Evolutionary conservation across 371 early-diverging fungal genomes (phyloP).

Genomic region (Rhizomucor pusillus): DNA sequence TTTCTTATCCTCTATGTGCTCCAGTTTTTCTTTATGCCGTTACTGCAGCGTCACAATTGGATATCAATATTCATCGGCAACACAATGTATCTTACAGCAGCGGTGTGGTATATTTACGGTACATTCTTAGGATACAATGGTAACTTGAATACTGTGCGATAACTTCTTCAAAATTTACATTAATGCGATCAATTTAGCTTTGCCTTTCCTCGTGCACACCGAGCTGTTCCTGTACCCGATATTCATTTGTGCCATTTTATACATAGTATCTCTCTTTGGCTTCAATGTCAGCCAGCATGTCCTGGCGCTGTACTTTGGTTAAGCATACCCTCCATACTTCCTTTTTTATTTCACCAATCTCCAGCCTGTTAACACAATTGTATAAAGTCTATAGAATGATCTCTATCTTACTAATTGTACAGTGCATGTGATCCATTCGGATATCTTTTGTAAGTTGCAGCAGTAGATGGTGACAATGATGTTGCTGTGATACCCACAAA

Average conservation of each 20-base stretch:
- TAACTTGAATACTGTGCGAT: constrained; percentile 33
- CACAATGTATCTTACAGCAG: constrained; percentile 75
- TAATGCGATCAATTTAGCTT: constrained; percentile 52
- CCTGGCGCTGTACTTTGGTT: constrained; percentile 67
- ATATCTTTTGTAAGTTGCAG: too few species aligned
- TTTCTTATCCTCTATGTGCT: constrained; percentile 82
- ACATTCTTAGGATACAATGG: constrained; percentile 88
- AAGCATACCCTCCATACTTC: too few species aligned
- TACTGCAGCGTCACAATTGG: constrained; percentile 69
- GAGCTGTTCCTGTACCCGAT: constrained; percentile 86
- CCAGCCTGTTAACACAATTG: too few species aligned
- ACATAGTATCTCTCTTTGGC: constrained; percentile 75
- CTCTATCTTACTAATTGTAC: too few species aligned
- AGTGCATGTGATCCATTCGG: too few species aligned
- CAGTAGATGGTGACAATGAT: too few species aligned
- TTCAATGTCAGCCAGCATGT: constrained; percentile 76
- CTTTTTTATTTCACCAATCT: too few species aligned
- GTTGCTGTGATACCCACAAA: neutral
- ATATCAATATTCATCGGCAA: constrained; percentile 81
- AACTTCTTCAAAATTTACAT: too few species aligned
- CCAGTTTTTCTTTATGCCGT: constrained; percentile 85
- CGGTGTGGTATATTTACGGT: constrained; percentile 75
- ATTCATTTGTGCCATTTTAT: constrained; percentile 65
- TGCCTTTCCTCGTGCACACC: constrained; percentile 87
- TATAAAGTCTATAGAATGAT: too few species aligned